A percentile compares a stretch with the other conserved stretches of the same genome.
Conservation (phyloP, 495 filamentous ascomycete species). For the Aspergillus sclerotioniger region DNA sequence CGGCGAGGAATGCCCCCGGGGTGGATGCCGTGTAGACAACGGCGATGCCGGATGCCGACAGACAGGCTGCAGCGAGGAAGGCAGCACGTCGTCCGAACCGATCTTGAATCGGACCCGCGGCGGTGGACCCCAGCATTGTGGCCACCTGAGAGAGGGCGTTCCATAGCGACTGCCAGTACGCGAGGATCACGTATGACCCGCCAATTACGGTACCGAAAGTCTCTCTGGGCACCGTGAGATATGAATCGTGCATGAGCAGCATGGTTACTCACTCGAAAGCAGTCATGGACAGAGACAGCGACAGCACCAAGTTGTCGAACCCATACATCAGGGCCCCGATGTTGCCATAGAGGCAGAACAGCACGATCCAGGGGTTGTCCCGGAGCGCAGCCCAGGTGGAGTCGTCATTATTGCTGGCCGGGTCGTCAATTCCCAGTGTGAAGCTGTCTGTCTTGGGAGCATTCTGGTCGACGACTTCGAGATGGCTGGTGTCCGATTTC, state of each 20-base stretch:
- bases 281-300: conserved; percentile 25
- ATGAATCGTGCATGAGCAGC: too few relatives aligned
- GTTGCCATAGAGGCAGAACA: conserved; percentile 22
- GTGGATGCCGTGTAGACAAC: conserved; percentile 18
- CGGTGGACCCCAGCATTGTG: conserved; percentile 24
- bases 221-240: conserved; percentile 10
- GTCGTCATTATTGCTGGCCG: too few relatives aligned
- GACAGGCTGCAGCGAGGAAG: conserved; percentile 17
- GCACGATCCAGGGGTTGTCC: conserved; percentile 15
- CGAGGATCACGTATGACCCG: conserved; percentile 22
- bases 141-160: conserved; percentile 27
- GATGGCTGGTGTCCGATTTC: background rate
- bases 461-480: background rate
- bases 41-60: conserved; percentile 24
- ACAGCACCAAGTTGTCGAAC: conserved; percentile 28
- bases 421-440: too few relatives aligned
- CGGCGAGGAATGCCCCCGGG: conserved; percentile 23
- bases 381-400: background rate
- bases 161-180: conserved; percentile 31
- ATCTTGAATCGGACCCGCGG: conserved; percentile 23
- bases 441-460: too few relatives aligned
- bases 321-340: conserved; percentile 27
- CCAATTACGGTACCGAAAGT: conserved; percentile 12
- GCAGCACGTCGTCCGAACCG: conserved; percentile 20
- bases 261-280: conserved; percentile 25